These are phyloP conservation scores for Loxodes magnus DNA, from an alignment of 73 alveolate species.

Conservation along the genomic window DNA sequence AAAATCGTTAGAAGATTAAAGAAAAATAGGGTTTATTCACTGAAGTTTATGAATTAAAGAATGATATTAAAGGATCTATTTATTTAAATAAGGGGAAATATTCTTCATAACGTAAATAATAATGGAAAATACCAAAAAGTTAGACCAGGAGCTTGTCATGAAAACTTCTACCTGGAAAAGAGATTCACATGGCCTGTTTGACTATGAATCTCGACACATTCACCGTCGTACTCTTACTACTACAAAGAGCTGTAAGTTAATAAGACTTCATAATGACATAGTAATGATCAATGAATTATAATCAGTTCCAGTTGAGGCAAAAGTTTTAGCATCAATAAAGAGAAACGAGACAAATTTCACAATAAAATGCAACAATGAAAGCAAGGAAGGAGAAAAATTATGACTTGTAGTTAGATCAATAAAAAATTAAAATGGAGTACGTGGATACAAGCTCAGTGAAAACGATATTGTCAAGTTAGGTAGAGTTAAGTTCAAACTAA, in stretches of 20 bases:
- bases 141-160: neutral
- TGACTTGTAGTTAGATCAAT: neutral
- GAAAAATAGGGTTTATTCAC: too few relatives aligned
- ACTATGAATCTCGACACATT: slow-evolving; percentile 5
- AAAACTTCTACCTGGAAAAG: slow-evolving; percentile 12
- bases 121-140: neutral
- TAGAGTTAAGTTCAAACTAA: neutral
- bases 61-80: too few relatives aligned
- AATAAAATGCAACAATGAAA: neutral
- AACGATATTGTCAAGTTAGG: neutral
- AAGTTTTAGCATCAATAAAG: neutral
- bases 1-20: too few relatives aligned
- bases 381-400: neutral
- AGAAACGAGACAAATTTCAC: neutral
- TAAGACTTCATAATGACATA: neutral
- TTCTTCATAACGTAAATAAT: too few relatives aligned
- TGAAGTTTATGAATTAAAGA: too few relatives aligned
- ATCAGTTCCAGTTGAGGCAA: neutral
- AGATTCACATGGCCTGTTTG: slow-evolving; percentile 15
- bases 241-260: neutral
- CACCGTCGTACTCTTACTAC: neutral
- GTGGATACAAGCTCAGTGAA: neutral
- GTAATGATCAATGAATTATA: neutral
- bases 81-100: too few relatives aligned
- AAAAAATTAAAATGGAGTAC: neutral